Evolutionary conservation across 2,329 filamentous ascomycete genomes (phyloP), one percentile per base, ranked within the genome.

Genomic region (Onygenales sp.): DNA sequence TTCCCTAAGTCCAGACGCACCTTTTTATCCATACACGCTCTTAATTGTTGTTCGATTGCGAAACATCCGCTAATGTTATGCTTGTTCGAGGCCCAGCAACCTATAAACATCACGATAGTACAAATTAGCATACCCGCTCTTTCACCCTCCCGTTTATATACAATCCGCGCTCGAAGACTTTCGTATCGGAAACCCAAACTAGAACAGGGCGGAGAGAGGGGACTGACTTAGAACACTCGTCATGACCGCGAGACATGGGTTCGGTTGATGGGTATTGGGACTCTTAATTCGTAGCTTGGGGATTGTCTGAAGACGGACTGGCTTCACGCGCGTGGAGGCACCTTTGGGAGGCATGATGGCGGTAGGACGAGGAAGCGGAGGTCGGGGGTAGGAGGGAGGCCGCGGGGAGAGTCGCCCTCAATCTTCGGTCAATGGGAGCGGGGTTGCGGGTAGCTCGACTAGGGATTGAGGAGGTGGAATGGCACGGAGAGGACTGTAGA

Each of bases 1-100:
- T 27, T 43, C 3, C 9, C 10, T 13, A 13, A 49, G n/a, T n/a
- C 8, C 21, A 50, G 63, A 55, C 77, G 65, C 78, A 86, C 82
- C 58, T 85, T 84, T 53, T 80, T 80, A 75, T 97, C 92, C 89
- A 96, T 95, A 68, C 83, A 86, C 51, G 75, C 72, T 61, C 81
- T 74, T 60, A 86, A 68, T 64, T 81, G 78, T 61, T 82, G 74
- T 65, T 85, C 83, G 36, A 86, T 68, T 42, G 73, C 74, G 35
- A 75, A 75, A 61, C 83, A 86, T 42, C 78, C 81, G 64, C 79
- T 75, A n/a, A 76, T 68, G 17, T 71, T 64, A 47, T 72, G 69
- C 52, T 71, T 72, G n/a, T 72, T 63, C 7, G 74, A 73, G 35
- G 72, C 72, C 73, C 73, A 76, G 64, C 73, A 76, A 59, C 69